Evolutionary conservation across 2,329 filamentous ascomycete genomes (phyloP).

Genomic region (Epichloe sylvatica): DNA sequence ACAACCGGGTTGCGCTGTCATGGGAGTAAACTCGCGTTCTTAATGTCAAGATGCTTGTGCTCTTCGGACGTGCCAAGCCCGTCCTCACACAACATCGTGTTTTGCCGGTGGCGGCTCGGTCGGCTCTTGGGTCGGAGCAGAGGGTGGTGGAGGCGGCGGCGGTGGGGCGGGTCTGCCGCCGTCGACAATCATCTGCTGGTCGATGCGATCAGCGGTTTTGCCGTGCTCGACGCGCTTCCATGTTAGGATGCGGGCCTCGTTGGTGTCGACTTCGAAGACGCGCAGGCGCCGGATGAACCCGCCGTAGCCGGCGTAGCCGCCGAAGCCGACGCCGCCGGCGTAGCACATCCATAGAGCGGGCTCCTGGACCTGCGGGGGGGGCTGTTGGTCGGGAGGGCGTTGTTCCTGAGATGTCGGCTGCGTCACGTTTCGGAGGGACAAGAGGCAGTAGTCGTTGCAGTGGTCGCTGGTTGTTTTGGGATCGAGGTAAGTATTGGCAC

Average conservation of each 20-base stretch:
- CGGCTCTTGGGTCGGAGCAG: neutral
- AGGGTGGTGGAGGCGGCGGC: constrained; percentile 11
- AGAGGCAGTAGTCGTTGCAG: constrained; percentile 88
- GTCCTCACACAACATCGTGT: neutral
- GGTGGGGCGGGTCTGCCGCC: constrained; percentile 34
- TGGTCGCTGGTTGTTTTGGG: constrained; percentile 51
- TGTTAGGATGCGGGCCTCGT: constrained; percentile 73
- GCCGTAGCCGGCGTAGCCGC: constrained; percentile 85
- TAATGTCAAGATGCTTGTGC: too few relatives aligned
- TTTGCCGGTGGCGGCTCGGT: constrained; percentile 3
- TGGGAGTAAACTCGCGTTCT: neutral
- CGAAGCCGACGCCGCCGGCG: constrained; percentile 79
- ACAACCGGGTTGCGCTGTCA: neutral
- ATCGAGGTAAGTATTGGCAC: neutral
- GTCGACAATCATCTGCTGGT: constrained; percentile 54
- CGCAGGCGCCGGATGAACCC: constrained; percentile 72
- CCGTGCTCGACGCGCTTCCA: constrained; percentile 79
- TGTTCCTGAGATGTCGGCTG: constrained; percentile 3
- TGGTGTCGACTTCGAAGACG: constrained; percentile 88
- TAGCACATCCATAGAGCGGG: constrained; percentile 96
- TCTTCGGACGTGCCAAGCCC: too few relatives aligned
- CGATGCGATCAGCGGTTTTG: constrained; percentile 37
- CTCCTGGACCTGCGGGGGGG: constrained; percentile 16
- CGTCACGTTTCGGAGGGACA: constrained; percentile 33
- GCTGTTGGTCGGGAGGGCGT: constrained; percentile 2